Conservation (phyloP, 495 filamentous ascomycete species). For the Saxophila tyrrhenica region DNA sequence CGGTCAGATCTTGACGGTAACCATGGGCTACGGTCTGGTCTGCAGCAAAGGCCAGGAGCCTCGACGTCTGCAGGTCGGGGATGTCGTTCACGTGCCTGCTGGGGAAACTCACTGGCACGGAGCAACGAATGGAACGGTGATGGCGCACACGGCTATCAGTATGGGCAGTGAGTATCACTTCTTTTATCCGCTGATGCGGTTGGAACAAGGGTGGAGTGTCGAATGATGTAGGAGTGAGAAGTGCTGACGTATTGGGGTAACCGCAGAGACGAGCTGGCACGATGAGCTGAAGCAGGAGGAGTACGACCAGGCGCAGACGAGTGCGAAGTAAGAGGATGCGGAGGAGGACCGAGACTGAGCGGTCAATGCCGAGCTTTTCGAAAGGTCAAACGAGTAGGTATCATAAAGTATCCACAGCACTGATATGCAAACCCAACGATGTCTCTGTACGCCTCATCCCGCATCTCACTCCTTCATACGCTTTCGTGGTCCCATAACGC, state of each 20-base stretch:
- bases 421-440: background rate
- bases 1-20: conserved; percentile 19
- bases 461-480: background rate
- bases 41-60: conserved; percentile 16
- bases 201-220: background rate
- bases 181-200: no score
- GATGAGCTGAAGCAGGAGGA: conserved; percentile 17
- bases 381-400: background rate
- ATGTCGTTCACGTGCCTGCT: conserved; percentile 18
- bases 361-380: no score
- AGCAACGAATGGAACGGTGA: conserved; percentile 8
- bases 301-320: conserved; percentile 17
- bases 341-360: no score
- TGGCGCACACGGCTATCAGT: conserved; percentile 19
- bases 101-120: conserved; percentile 22
- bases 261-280: conserved; percentile 19
- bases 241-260: background rate
- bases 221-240: background rate
- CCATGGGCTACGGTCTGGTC: conserved; percentile 15
- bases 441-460: background rate
- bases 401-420: background rate
- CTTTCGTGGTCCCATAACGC: no score
- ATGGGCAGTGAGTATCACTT: conserved; percentile 14
- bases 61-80: conserved; percentile 14
- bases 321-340: conserved; percentile 7